Evolutionary conservation across 2,329 filamentous ascomycete genomes (phyloP).

Genomic region (Ceratocystis papillata): DNA sequence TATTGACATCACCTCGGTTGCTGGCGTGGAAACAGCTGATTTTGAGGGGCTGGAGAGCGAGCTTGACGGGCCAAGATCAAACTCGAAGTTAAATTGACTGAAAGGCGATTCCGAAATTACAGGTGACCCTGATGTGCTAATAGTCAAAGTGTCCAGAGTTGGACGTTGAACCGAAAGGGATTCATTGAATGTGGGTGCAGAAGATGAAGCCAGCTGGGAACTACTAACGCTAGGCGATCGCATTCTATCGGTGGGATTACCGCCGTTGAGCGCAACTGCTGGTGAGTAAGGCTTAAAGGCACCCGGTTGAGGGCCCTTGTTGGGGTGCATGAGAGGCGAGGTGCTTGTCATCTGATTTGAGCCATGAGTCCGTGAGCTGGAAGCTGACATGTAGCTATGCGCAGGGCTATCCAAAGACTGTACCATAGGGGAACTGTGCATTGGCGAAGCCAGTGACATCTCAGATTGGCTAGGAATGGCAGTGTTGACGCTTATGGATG

Average conservation of each 20-base stretch:
- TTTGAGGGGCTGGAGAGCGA: not conserved
- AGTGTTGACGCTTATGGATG: constrained; percentile 18
- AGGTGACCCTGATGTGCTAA: constrained; percentile 4
- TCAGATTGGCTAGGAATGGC: not conserved
- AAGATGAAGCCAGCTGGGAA: not conserved
- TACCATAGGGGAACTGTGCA: constrained; percentile 13
- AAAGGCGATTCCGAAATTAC: constrained; percentile 22
- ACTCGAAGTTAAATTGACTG: constrained; percentile 24
- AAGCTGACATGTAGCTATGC: constrained; percentile 2
- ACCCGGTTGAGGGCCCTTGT: not conserved
- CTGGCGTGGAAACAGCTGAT: not conserved
- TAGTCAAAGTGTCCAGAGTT: not conserved
- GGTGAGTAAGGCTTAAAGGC: constrained; percentile 24
- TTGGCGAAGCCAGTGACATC: constrained; percentile 9
- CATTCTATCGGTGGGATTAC: not conserved
- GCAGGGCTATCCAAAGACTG: constrained; percentile 10
- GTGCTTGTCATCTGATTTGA: not conserved
- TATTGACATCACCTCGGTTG: constrained; percentile 13
- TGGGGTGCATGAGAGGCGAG: not conserved
- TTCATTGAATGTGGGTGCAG: not conserved
- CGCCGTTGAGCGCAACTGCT: constrained; percentile 6
- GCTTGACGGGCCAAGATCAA: constrained; percentile 17
- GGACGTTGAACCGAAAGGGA: not conserved
- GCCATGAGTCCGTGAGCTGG: constrained; percentile 14
- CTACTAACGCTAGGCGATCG: constrained; percentile 6